phyloP scores from a whole-genome alignment of 148 eudicot species.

The Hydrangea macrophylla region DNA sequence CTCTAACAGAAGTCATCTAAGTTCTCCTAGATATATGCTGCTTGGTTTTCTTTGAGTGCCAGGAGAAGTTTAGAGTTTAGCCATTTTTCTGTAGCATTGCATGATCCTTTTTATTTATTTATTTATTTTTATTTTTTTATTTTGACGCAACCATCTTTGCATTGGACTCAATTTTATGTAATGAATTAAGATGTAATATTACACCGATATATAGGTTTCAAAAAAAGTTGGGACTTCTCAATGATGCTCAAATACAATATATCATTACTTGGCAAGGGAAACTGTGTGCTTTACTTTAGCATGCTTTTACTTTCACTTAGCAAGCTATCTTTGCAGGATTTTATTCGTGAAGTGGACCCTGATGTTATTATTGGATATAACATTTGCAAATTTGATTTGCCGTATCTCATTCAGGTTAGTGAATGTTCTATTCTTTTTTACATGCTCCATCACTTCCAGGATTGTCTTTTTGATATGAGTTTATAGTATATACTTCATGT shows the following conservation, averaged over 20 bases:
- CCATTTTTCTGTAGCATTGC: background rate
- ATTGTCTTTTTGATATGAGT: constrained; percentile 8
- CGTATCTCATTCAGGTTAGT: constrained; percentile 90
- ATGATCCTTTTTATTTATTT: background rate
- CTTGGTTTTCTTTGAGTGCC: background rate
- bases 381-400: constrained; percentile 98
- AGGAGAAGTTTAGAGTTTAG: background rate
- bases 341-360: constrained; percentile 91
- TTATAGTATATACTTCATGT: no score
- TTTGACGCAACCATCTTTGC: background rate
- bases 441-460: background rate
- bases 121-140: background rate
- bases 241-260: background rate
- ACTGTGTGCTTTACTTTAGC: background rate
- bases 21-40: background rate
- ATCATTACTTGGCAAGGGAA: background rate
- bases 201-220: background rate
- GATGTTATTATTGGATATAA: constrained; percentile 97
- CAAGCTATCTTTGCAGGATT: constrained; percentile 54
- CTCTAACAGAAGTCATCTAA: background rate
- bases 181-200: constrained; percentile 2
- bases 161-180: background rate
- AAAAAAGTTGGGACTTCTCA: background rate
- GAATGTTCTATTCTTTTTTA: background rate
- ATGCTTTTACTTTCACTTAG: constrained; percentile 11